Percentiles rank a stretch among this genome's conserved stretches.
Evolutionary conservation across 306 rosid genomes (phyloP).

Genomic region (Echinosophora koreensis): DNA sequence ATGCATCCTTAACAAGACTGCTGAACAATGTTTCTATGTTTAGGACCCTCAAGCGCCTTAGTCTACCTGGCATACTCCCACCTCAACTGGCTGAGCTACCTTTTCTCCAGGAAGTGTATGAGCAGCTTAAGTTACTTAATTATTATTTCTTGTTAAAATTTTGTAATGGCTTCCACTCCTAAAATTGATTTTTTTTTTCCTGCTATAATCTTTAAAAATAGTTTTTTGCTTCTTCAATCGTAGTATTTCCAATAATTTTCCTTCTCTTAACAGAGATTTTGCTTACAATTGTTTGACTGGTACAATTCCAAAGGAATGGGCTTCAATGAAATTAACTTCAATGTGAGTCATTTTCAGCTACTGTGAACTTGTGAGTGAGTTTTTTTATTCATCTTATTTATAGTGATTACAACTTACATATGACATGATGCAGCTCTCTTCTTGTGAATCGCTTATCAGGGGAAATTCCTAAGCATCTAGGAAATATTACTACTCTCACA

Average conservation of each 20-base stretch:
- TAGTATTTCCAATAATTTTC: conserved; percentile 30
- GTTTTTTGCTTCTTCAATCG: conserved; percentile 18
- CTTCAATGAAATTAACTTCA: conserved; percentile 54
- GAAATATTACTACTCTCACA: conserved; percentile 67
- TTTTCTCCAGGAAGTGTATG: conserved; percentile 50
- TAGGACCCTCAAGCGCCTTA: conserved; percentile 52
- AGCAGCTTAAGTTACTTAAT: conserved; percentile 34
- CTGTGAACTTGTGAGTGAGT: not conserved
- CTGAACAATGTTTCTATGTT: conserved; percentile 27
- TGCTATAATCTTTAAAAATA: not conserved
- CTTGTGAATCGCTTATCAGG: conserved; percentile 79
- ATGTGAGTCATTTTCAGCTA: conserved; percentile 58
- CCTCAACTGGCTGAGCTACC: conserved; percentile 49
- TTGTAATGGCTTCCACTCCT: conserved; percentile 14
- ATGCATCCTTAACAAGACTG: conserved; percentile 21
- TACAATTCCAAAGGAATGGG: conserved; percentile 77
- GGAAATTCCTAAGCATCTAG: conserved; percentile 68
- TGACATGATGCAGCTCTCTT: conserved; percentile 66
- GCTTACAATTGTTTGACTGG: conserved; percentile 71
- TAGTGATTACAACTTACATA: conserved; percentile 32
- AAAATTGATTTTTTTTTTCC: conserved; percentile 17
- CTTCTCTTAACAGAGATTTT: conserved; percentile 58
- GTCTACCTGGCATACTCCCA: conserved; percentile 50
- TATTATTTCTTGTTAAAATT: conserved; percentile 12
- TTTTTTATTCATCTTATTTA: conserved; percentile 32